Base-by-base conservation (phyloP, 345 rosid species). In the Euphorbia pulcherrima region DNA sequence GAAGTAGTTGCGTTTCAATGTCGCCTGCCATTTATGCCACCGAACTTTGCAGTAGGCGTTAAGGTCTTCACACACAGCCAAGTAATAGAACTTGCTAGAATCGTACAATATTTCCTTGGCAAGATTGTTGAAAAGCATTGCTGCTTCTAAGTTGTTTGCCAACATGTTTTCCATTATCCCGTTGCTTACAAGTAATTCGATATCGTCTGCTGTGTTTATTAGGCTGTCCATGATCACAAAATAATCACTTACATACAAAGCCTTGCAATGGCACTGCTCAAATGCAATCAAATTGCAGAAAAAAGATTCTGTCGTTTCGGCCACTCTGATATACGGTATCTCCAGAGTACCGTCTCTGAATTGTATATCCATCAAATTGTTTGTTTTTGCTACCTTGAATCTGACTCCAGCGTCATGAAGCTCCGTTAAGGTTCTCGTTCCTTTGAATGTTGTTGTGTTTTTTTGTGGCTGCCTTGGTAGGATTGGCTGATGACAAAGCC, bases 351-450 rank as follows among this genome's bases (percentile, higher is more conserved):
- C n/a, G n/a, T n/a, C n/a, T n/a, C n/a, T n/a, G n/a, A n/a, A n/a
- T n/a, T n/a, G n/a, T n/a, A n/a, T n/a, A n/a, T n/a, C n/a, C n/a
- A n/a, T n/a, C n/a, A n/a, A n/a, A n/a, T n/a, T n/a, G n/a, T n/a
- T n/a, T n/a, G n/a, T n/a, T n/a, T n/a, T n/a, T n/a, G n/a, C n/a
- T n/a, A n/a, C n/a, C n/a, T n/a, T n/a, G n/a, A n/a, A n/a, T n/a
- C n/a, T n/a, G n/a, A n/a, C n/a, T 28, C 79, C 75, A 61, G 75
- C 62, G 5, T 75, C 71, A 37, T 60, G 68, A 2, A 75, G 74
- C 40, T 65, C 50, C 10, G 48, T 68, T 3, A n/a, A 60, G 12
- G 24, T 65, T 60, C 26, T 39, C 3, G 65, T 39, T 29, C 11
- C 8, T 39, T 61, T 29, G n/a, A 61, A 61, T n/a, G 30, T 21